Evolutionary conservation across 1,284 basidiomycete species (phyloP).

Genomic region (Sporisorium scitamineum): DNA sequence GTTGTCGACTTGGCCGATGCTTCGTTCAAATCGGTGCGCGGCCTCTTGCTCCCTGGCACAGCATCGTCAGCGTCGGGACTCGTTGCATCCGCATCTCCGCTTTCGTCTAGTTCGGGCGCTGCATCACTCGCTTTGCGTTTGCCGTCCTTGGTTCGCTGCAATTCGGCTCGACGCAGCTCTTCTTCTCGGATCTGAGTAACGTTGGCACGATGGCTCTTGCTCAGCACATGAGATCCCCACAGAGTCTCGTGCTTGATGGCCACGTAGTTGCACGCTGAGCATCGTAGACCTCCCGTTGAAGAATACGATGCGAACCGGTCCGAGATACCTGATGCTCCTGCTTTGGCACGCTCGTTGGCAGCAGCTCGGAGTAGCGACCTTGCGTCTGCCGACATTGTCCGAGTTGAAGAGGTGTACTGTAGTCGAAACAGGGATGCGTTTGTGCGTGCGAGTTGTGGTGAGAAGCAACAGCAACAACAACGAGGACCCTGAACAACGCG

Average conservation of each 20-base stretch:
- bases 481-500: constrained; percentile 1
- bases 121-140: constrained; percentile 44
- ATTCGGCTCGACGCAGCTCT: constrained; percentile 26
- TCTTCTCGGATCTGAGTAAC: constrained; percentile 30
- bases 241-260: constrained; percentile 60
- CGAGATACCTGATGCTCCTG: constrained; percentile 17
- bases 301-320: constrained; percentile 57
- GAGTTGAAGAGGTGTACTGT: neutral
- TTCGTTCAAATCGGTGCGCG: neutral
- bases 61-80: neutral
- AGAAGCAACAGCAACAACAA: neutral
- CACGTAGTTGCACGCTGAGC: constrained; percentile 53
- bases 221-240: constrained; percentile 52
- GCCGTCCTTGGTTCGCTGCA: constrained; percentile 35
- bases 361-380: constrained; percentile 49
- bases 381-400: constrained; percentile 44
- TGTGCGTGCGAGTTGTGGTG: neutral
- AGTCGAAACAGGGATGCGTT: neutral
- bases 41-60: constrained; percentile 22
- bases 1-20: neutral
- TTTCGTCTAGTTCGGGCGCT: neutral
- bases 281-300: constrained; percentile 45
- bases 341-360: constrained; percentile 32
- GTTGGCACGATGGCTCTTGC: constrained; percentile 52
- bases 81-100: neutral